Evolutionary conservation across 305 asterid species (phyloP).

Genomic region (Fraxinus ornus): DNA sequence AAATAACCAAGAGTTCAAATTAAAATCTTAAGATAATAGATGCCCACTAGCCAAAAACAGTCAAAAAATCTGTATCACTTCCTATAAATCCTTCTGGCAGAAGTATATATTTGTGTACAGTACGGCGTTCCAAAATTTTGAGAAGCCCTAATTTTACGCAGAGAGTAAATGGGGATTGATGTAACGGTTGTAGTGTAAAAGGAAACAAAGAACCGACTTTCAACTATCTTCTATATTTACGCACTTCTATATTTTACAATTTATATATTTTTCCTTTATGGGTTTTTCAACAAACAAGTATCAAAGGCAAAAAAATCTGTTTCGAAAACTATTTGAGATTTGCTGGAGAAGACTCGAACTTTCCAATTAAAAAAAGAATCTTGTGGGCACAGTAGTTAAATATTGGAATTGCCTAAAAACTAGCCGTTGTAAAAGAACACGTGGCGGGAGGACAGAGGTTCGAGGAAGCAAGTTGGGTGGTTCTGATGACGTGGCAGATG

Average conservation of each 20-base stretch:
- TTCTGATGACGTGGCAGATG: neutral
- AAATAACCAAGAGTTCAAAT: neutral
- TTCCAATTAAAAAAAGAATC: slow-evolving; percentile 19
- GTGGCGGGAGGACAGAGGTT: slow-evolving; percentile 28
- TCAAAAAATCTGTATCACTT: neutral
- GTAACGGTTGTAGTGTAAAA: neutral
- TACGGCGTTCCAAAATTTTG: neutral
- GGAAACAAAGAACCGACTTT: slow-evolving; percentile 4
- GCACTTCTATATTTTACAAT: neutral
- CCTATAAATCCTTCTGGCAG: slow-evolving; percentile 1
- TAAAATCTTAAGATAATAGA: neutral
- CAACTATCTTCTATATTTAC: neutral
- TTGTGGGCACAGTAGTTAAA: neutral
- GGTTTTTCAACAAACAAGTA: neutral
- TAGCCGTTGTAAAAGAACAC: slow-evolving; percentile 64
- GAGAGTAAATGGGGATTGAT: neutral
- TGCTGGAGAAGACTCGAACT: slow-evolving; percentile 38
- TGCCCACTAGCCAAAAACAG: neutral
- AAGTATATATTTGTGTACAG: neutral
- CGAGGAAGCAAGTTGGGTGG: neutral
- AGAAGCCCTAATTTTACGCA: neutral
- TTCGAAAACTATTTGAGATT: neutral
- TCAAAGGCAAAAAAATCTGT: neutral
- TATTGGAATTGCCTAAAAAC: slow-evolving; percentile 24
- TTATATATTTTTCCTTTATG: neutral